Evolutionary conservation across 2,329 filamentous ascomycete species (phyloP).

Genomic region (Colletotrichum somersetense): DNA sequence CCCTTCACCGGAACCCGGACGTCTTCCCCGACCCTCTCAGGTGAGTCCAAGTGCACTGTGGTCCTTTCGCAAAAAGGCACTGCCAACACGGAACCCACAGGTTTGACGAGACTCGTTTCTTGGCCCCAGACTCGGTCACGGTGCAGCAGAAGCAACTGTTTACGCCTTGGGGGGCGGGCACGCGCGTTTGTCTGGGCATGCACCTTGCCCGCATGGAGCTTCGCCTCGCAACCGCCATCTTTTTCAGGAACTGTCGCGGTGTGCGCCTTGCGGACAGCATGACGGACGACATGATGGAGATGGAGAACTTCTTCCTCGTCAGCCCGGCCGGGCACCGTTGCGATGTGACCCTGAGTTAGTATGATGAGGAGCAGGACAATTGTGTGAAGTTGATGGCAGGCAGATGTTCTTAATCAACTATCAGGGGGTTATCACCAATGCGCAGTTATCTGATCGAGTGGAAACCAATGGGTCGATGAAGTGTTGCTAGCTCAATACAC

Average conservation of each 20-base stretch:
- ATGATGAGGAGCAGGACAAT: neutral
- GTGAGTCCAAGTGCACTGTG: rapidly evolving
- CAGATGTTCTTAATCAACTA: neutral
- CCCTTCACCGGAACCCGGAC: conserved; percentile 57
- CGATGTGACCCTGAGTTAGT: conserved; percentile 39
- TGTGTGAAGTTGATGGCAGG: neutral
- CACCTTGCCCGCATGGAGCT: conserved; percentile 70
- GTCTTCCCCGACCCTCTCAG: conserved; percentile 57
- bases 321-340: conserved; percentile 50
- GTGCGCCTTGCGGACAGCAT: conserved; percentile 51
- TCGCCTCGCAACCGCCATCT: conserved; percentile 62
- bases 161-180: conserved; percentile 66
- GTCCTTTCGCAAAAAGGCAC: rapidly evolving
- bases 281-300: conserved; percentile 53
- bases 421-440: neutral
- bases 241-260: conserved; percentile 62
- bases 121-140: neutral
- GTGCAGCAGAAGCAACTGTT: conserved; percentile 61
- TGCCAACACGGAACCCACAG: neutral
- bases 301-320: conserved; percentile 51
- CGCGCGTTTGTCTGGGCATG: conserved; percentile 63
- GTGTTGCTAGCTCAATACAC: too few species aligned
- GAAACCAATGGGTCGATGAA: too few species aligned
- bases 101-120: conserved; percentile 25
- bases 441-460: neutral